Conservation (phyloP, 2,329 filamentous ascomycete species). For the Decorospora gaudefroyi region DNA sequence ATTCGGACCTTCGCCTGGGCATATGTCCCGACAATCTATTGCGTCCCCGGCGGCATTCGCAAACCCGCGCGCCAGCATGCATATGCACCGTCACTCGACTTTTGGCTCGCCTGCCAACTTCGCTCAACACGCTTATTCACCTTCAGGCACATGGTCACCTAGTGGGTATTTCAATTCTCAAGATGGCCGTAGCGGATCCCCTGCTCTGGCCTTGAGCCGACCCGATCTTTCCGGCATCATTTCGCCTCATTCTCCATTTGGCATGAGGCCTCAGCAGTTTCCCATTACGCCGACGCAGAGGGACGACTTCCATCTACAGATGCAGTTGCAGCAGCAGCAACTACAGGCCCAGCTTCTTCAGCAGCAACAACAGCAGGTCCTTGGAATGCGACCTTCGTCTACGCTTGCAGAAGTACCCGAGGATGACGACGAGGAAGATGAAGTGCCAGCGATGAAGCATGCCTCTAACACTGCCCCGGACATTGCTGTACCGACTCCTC, state of each 20-base stretch:
- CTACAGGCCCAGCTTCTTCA: constrained; percentile 57
- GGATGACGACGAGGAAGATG: constrained; percentile 66
- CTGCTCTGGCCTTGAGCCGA: constrained; percentile 45
- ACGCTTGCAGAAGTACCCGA: constrained; percentile 73
- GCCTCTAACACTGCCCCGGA: constrained; percentile 51
- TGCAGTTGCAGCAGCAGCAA: constrained; percentile 58
- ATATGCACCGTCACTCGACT: constrained; percentile 74
- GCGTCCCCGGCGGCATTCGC: constrained; percentile 73
- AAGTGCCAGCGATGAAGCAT: constrained; percentile 47
- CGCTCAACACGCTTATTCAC: constrained; percentile 64
- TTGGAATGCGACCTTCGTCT: constrained; percentile 52
- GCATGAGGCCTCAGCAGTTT: constrained; percentile 51
- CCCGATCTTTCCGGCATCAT: constrained; percentile 45
- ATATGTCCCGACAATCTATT: constrained; percentile 65
- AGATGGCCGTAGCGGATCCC: constrained; percentile 51
- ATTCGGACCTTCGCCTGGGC: constrained; percentile 59
- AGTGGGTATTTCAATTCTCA: constrained; percentile 46
- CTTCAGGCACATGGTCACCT: constrained; percentile 52
- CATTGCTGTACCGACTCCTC: constrained; percentile 65
- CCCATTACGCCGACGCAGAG: constrained; percentile 48
- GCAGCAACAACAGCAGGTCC: constrained; percentile 55
- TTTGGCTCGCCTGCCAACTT: constrained; percentile 70
- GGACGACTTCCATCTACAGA: constrained; percentile 51
- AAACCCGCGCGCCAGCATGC: constrained; percentile 55
- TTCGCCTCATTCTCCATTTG: constrained; percentile 65